phyloP scores from a whole-genome alignment of 108 stramenopile genomes.

The Halocafeteria seosinensis region DNA sequence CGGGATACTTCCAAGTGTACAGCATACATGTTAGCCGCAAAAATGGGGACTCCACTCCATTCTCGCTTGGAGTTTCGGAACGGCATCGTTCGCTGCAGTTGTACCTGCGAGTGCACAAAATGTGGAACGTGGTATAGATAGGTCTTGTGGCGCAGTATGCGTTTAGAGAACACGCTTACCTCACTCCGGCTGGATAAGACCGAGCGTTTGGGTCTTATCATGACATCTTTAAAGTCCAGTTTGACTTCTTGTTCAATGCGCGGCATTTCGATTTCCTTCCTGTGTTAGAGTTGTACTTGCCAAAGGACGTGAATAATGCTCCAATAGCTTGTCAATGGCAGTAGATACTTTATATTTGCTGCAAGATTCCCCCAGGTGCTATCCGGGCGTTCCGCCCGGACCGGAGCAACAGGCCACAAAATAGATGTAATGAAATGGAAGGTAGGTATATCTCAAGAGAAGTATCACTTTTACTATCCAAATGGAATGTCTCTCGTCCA shows the following conservation, averaged over 20 bases:
- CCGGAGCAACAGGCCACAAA: no score
- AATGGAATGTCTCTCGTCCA: no score
- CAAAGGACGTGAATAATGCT: no score
- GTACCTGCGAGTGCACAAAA: not conserved
- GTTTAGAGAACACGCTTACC: not conserved
- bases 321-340: no score
- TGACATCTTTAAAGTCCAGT: conserved; percentile 33
- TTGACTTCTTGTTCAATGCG: conserved; percentile 24
- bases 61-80: conserved; percentile 6
- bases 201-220: conserved; percentile 26
- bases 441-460: no score
- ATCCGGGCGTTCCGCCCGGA: no score
- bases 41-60: conserved; percentile 28
- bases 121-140: not conserved
- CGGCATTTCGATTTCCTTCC: conserved; percentile 10
- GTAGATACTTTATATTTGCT: no score
- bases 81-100: not conserved
- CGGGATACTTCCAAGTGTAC: no score
- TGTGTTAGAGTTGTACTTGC: not conserved
- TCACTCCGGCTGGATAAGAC: conserved; percentile 13
- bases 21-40: conserved; percentile 36
- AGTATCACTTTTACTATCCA: no score
- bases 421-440: no score
- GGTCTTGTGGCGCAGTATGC: not conserved
- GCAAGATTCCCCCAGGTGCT: no score